Conservation (phyloP, 2,329 filamentous ascomycete species). For the Fusarium piperis region DNA sequence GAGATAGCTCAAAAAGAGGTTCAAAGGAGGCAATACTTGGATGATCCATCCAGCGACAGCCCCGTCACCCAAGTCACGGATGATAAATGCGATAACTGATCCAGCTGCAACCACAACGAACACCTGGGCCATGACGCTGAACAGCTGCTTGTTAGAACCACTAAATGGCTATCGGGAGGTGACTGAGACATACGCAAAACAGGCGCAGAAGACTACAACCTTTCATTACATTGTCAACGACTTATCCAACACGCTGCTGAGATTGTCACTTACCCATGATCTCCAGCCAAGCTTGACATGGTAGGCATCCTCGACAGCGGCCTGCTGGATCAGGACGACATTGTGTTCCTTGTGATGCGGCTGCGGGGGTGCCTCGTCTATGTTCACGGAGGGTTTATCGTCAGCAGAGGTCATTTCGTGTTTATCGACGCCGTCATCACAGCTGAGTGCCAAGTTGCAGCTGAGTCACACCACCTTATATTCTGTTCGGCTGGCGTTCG, state of each 20-base stretch:
- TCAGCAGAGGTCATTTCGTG: not conserved
- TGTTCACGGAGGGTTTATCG: slow-evolving; percentile 4
- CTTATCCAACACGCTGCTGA: too few species aligned
- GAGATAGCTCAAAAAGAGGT: not conserved
- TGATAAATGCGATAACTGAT: slow-evolving; percentile 8
- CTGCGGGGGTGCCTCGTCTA: not conserved
- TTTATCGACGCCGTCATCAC: not conserved
- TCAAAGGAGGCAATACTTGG: not conserved
- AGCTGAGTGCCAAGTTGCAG: not conserved
- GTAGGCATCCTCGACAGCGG: slow-evolving; percentile 10
- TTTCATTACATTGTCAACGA: too few species aligned
- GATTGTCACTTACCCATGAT: slow-evolving; percentile 5
- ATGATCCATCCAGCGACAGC: slow-evolving; percentile 10
- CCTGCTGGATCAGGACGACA: slow-evolving; percentile 2
- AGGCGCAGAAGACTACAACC: slow-evolving; percentile 10
- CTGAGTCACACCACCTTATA: not conserved
- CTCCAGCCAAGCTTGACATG: slow-evolving; percentile 10
- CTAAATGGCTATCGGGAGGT: not conserved
- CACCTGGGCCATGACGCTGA: slow-evolving; percentile 7
- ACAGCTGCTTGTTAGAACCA: not conserved
- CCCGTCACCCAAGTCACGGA: slow-evolving; percentile 5
- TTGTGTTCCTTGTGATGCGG: not conserved
- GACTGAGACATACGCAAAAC: slow-evolving; percentile 4
- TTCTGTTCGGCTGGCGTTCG: too few species aligned
- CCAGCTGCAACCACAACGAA: slow-evolving; percentile 9